Percentiles rank a stretch among this genome's conserved stretches.
Evolutionary conservation across 1,284 basidiomycete genomes (phyloP).

Genomic region (Meripilus lineatus): DNA sequence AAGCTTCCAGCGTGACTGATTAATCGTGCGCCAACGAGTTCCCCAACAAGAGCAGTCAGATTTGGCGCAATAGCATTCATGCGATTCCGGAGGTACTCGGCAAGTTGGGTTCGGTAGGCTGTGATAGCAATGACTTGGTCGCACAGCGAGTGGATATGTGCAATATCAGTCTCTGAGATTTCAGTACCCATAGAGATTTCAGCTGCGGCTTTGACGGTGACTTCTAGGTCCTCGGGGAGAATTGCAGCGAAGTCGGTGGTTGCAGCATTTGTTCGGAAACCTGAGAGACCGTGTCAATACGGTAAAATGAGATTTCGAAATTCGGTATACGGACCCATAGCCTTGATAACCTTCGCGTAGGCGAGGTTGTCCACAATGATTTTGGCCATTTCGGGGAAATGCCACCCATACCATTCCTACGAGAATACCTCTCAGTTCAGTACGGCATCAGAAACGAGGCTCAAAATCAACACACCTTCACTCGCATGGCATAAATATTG

Average conservation of each 20-base stretch:
- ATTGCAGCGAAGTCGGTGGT: constrained; percentile 85
- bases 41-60: constrained; percentile 92
- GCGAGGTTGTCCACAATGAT: constrained; percentile 97
- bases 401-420: constrained; percentile 99
- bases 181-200: constrained; percentile 99
- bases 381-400: constrained; percentile 99
- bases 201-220: constrained; percentile 86
- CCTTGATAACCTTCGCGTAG: constrained; percentile 88
- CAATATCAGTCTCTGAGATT: constrained; percentile 93
- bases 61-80: constrained; percentile 99
- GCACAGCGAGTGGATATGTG: constrained; percentile 91
- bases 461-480: constrained; percentile 62
- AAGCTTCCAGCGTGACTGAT: constrained; percentile 97
- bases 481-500: constrained; percentile 98
- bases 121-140: constrained; percentile 98
- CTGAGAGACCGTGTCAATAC: constrained; percentile 29
- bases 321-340: constrained; percentile 63
- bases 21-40: constrained; percentile 92
- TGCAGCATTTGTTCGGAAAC: constrained; percentile 90
- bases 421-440: constrained; percentile 7
- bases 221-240: constrained; percentile 94
- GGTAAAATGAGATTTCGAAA: background rate
- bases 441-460: constrained; percentile 7
- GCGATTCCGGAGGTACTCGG: constrained; percentile 93
- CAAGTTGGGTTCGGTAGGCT: constrained; percentile 89